Percentiles rank a stretch among this genome's conserved stretches.
Conservation (phyloP, 2,329 filamentous ascomycete species). For the Colletotrichum tanaceti region DNA sequence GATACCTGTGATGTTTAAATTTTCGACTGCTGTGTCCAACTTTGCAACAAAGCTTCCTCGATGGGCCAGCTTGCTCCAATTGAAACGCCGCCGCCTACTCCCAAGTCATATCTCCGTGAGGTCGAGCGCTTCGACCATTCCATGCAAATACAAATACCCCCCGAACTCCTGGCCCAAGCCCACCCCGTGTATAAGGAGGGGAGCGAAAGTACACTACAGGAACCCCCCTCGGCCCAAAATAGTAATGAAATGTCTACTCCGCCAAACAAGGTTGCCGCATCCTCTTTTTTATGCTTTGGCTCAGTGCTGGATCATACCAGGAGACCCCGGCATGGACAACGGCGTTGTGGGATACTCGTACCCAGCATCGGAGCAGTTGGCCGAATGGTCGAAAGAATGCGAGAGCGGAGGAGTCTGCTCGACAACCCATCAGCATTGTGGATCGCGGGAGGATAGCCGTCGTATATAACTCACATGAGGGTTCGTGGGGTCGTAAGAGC, state of each 20-base stretch:
- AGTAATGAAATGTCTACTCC: background rate
- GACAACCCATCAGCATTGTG: slow-evolving; percentile 61
- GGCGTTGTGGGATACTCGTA: slow-evolving; percentile 77
- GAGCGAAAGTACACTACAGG: background rate
- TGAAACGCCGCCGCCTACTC: slow-evolving; percentile 30
- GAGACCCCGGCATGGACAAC: slow-evolving; percentile 78
- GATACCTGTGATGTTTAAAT: slow-evolving; percentile 1
- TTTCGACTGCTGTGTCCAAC: slow-evolving; percentile 20
- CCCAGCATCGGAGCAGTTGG: slow-evolving; percentile 69
- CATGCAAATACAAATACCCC: slow-evolving; percentile 34
- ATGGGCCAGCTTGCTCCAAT: slow-evolving; percentile 8
- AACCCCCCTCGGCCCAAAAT: background rate
- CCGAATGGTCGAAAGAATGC: slow-evolving; percentile 77
- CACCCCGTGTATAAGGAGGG: slow-evolving; percentile 8
- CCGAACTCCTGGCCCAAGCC: slow-evolving; percentile 31
- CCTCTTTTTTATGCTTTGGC: background rate
- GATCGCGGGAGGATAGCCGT: slow-evolving; percentile 55
- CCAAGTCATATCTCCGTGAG: slow-evolving; percentile 42
- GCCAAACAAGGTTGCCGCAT: background rate
- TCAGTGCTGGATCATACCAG: slow-evolving; percentile 59
- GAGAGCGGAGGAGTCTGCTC: slow-evolving; percentile 81
- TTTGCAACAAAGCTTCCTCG: slow-evolving; percentile 5
- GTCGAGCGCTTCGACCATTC: slow-evolving; percentile 46
- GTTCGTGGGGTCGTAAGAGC: slow-evolving; percentile 74
- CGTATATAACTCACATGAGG: slow-evolving; percentile 77